Conservation (phyloP, 1,284 basidiomycete genomes). For the Ceratobasidium sp. region DNA sequence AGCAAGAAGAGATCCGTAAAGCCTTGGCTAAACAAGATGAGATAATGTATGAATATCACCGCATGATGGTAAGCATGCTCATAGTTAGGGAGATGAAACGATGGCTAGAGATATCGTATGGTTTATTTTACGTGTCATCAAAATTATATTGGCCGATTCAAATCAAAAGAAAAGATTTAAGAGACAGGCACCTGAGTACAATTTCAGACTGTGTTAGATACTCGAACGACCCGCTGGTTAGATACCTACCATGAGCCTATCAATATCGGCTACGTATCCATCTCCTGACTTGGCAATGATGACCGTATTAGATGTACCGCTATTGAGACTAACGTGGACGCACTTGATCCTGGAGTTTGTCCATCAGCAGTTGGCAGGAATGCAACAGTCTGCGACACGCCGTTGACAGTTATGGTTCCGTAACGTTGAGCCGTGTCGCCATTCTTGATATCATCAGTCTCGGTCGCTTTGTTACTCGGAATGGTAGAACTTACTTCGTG, state of each 20-base stretch:
- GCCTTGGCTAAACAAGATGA: too few species aligned
- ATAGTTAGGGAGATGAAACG: too few species aligned
- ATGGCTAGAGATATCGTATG: too few species aligned
- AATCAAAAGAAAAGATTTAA: too few species aligned
- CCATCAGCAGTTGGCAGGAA: slow-evolving; percentile 42
- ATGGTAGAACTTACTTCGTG: slow-evolving; percentile 21
- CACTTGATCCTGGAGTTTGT: slow-evolving; percentile 40
- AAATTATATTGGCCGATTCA: too few species aligned
- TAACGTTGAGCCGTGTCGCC: slow-evolving; percentile 40
- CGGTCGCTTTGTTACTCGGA: not conserved
- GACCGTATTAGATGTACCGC: slow-evolving; percentile 41
- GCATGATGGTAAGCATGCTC: too few species aligned
- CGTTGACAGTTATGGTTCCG: slow-evolving; percentile 41
- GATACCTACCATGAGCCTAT: slow-evolving; percentile 41
- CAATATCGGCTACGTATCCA: slow-evolving; percentile 40
- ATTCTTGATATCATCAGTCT: slow-evolving; percentile 24
- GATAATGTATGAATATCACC: too few species aligned
- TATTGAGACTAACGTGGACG: slow-evolving; percentile 41
- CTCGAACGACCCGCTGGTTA: not conserved
- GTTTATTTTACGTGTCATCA: too few species aligned
- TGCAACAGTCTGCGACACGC: slow-evolving; percentile 39
- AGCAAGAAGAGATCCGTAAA: too few species aligned
- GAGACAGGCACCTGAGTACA: slow-evolving; percentile 6
- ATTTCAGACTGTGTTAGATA: not conserved
- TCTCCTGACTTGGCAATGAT: slow-evolving; percentile 29